phyloP scores from a whole-genome alignment of 2,329 filamentous ascomycete species.

The Penicillium griseofulvum region DNA sequence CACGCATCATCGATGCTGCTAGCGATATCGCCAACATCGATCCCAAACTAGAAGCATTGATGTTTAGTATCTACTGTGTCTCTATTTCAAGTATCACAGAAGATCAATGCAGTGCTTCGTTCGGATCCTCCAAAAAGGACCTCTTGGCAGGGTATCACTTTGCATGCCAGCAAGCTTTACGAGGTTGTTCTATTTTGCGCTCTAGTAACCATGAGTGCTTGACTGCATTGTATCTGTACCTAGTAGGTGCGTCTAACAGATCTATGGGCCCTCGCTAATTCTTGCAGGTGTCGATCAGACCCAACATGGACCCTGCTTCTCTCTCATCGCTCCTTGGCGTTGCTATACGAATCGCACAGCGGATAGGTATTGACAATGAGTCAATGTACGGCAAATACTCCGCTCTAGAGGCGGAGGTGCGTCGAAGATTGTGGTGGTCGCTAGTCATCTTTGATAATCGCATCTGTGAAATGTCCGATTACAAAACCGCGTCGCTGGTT shows the following conservation, averaged over 20 bases:
- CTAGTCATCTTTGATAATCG: neutral
- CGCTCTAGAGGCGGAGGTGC: neutral
- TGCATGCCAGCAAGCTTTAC: neutral
- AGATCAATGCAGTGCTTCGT: neutral
- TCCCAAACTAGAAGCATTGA: neutral
- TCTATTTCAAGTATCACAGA: neutral
- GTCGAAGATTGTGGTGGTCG: neutral
- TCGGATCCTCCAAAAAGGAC: neutral
- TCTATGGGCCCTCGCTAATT: neutral
- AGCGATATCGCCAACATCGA: neutral
- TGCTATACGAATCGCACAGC: neutral
- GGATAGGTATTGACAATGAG: neutral
- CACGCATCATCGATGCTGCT: neutral
- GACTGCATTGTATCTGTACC: neutral
- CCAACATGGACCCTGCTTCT: neutral
- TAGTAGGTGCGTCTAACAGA: neutral
- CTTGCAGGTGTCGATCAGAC: neutral
- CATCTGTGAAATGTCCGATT: neutral
- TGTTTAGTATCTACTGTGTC: neutral
- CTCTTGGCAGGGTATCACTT: neutral
- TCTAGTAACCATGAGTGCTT: neutral
- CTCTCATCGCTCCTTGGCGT: neutral
- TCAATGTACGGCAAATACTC: neutral
- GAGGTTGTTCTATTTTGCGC: neutral
- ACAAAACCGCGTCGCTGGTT: neutral